Evolutionary conservation across 495 filamentous ascomycete genomes (phyloP).

Genomic region (Tuber calosporum): DNA sequence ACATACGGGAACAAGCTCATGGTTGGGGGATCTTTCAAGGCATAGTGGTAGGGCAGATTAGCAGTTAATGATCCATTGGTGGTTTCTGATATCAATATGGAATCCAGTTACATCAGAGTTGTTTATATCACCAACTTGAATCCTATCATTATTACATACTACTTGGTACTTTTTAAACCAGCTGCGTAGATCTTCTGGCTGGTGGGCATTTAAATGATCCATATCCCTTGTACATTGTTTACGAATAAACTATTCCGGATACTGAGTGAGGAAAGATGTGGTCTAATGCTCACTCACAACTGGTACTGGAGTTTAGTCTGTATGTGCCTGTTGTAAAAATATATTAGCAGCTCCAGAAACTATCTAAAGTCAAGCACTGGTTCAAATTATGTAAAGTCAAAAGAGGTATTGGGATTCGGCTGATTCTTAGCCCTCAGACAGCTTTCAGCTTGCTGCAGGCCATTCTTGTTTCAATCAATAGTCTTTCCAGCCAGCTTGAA

Average conservation of each 20-base stretch:
- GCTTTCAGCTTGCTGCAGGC: constrained; percentile 6
- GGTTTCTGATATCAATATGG: constrained; percentile 31
- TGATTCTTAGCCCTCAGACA: constrained; percentile 17
- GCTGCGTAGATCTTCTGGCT: constrained; percentile 16
- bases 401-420: constrained; percentile 20
- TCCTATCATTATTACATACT: constrained; percentile 11
- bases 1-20: constrained; percentile 20
- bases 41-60: constrained; percentile 1
- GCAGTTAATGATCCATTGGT: constrained; percentile 36
- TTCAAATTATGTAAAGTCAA: constrained; percentile 14
- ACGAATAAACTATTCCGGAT: too few species aligned
- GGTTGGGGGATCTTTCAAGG: constrained; percentile 12
- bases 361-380: constrained; percentile 8
- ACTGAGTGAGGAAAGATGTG: constrained; percentile 25
- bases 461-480: constrained; percentile 4
- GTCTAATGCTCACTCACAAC: constrained; percentile 20
- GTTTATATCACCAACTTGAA: constrained; percentile 27
- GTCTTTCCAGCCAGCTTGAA: constrained; percentile 9
- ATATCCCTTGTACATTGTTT: constrained; percentile 16
- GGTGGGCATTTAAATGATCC: constrained; percentile 6
- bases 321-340: constrained; percentile 12
- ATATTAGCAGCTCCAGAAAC: constrained; percentile 22
- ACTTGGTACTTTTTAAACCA: constrained; percentile 25
- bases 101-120: constrained; percentile 41
- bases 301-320: background rate